Evolutionary conservation across 2,329 filamentous ascomycete species (phyloP), one percentile per base, ranked within the genome.

Genomic region (Hirsutella thompsonii): DNA sequence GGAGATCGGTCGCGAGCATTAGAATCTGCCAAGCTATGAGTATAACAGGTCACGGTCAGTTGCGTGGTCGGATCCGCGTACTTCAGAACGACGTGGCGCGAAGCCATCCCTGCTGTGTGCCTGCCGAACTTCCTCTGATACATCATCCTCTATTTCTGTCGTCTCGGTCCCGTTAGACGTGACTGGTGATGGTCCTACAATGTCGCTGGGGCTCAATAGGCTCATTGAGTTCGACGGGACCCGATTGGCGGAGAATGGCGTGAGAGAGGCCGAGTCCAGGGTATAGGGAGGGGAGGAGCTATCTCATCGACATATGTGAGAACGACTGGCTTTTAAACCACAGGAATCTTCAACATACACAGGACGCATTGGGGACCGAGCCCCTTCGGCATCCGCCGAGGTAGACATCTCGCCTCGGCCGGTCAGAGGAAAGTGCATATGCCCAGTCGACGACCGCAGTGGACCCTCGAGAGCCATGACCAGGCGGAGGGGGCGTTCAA

Each of bases 111-210:
- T 38, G 18, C 42, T 34, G 38, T 57, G 51, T 9, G 43, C 48
- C 36, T 55, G 54, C 40, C 64, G 65, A 47, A 71, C 68, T 49
- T 79, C 80, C 47, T 85, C 80, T 34, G 72, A 69, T 38, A 63
- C 72, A 47, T 88, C 83, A 48, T 90, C 85, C 47, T 92, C 86
- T 41, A 92, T 88, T 56, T 92, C 86, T 10, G 86, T 90, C 32
- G 75, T 80, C 52, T 82, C 83, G 20, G 86, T 92, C 44, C 84
- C 83, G 56, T 84, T 89, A 32, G 86, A 92, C 39, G 87, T 88
- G 20, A 90, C 84, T 8, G 86, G 85, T 16, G 85, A 90, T 9
- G 85, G 85, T 33, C 86, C 84, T 40, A 88, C 81, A 49, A 81
- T 74, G 51, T 83, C 79, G 55, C 72, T 80, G 46, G 81, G 70